These are phyloP conservation scores for Pythium utonaiense DNA, from an alignment of 352 stramenopile genomes.

Conservation along the genomic window DNA sequence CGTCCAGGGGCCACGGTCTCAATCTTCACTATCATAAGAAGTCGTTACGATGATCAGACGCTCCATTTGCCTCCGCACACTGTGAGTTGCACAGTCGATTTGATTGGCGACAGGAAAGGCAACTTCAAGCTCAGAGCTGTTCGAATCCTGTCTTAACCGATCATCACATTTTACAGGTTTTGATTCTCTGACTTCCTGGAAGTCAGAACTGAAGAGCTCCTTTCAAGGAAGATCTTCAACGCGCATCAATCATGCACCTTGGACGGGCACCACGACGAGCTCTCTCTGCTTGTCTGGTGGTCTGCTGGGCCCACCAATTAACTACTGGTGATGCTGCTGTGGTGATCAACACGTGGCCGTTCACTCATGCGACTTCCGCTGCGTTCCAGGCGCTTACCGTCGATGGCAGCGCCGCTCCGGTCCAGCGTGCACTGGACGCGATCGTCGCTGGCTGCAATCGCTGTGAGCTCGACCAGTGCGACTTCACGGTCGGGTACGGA, in stretches of 20 bases:
- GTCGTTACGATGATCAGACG: neutral
- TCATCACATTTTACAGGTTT: conserved; percentile 8
- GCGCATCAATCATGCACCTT: neutral
- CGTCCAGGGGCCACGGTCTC: too few relatives aligned
- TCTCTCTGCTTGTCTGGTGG: neutral
- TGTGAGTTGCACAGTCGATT: too few relatives aligned
- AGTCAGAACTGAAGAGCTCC: neutral
- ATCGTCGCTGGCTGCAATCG: conserved; percentile 68
- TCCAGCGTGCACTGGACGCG: conserved; percentile 44
- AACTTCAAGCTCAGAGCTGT: conserved; percentile 18
- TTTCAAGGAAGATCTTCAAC: neutral
- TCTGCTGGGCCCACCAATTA: neutral
- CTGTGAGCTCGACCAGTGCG: conserved; percentile 85
- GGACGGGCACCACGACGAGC: neutral
- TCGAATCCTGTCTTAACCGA: conserved; percentile 3
- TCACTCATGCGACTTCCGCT: conserved; percentile 61
- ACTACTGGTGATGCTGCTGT: conserved; percentile 32
- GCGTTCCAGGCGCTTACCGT: conserved; percentile 50
- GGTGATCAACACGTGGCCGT: conserved; percentile 85
- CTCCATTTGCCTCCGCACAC: too few relatives aligned
- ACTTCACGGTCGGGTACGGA: conserved; percentile 87
- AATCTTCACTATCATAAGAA: neutral
- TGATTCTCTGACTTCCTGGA: neutral
- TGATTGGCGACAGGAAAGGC: too few relatives aligned
- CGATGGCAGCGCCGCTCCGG: neutral